Conservation (phyloP, 306 rosid genomes). For the Erythrophleum fordii region DNA sequence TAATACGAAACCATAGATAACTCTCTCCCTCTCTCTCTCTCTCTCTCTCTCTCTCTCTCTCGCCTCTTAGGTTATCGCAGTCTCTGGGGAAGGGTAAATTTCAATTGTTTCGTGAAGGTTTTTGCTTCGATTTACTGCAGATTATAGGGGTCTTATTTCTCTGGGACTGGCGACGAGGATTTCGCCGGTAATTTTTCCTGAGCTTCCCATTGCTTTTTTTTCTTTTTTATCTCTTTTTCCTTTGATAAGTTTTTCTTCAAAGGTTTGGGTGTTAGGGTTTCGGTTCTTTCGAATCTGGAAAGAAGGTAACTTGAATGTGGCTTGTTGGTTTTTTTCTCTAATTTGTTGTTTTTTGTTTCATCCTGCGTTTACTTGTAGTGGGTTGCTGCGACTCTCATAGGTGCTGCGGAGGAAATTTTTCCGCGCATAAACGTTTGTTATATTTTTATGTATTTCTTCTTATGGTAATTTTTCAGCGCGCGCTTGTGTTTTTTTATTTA, state of each 20-base stretch:
- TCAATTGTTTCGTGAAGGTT: neutral
- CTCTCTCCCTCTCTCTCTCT: slow-evolving; percentile 4
- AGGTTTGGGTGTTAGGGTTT: slow-evolving; percentile 48
- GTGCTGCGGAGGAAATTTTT: neutral
- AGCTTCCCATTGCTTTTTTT: neutral
- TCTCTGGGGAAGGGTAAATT: slow-evolving; percentile 42
- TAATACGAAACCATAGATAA: slow-evolving; percentile 34
- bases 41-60: slow-evolving; percentile 1
- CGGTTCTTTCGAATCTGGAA: slow-evolving; percentile 21
- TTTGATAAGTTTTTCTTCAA: neutral
- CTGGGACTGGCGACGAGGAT: neutral
- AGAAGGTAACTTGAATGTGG: slow-evolving; percentile 31
- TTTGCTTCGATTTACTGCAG: slow-evolving; percentile 25
- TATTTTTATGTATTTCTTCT: neutral
- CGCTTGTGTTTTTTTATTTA: neutral
- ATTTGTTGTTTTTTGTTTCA: neutral
- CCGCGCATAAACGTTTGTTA: neutral
- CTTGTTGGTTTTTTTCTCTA: slow-evolving; percentile 5
- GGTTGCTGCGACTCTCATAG: neutral
- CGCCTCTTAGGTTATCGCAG: slow-evolving; percentile 40
- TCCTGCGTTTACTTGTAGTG: neutral
- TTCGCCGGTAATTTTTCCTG: slow-evolving; percentile 25
- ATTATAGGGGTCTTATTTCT: slow-evolving; percentile 25
- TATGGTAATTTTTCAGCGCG: neutral
- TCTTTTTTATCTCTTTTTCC: neutral